phyloP scores from a whole-genome alignment of 1,284 basidiomycete species.

The Microbotryum intermedium region DNA sequence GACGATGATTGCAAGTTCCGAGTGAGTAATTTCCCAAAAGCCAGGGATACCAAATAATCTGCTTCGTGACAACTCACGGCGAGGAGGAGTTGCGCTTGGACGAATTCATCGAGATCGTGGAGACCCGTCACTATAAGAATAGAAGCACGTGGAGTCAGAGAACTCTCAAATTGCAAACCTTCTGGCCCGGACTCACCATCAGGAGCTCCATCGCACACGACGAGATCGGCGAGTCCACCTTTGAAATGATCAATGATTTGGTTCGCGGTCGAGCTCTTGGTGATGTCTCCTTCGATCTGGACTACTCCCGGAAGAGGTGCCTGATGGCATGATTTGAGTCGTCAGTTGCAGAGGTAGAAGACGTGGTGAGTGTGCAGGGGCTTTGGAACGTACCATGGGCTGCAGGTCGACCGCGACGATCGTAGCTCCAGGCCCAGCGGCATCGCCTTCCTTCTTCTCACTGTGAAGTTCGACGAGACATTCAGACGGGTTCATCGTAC shows the following conservation, averaged over 20 bases:
- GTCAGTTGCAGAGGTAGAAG: not conserved
- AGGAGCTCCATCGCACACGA: constrained; percentile 53
- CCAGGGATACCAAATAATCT: not conserved
- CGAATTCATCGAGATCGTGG: constrained; percentile 51
- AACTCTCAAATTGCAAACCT: not conserved
- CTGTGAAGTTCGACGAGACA: not conserved
- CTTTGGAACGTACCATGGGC: constrained; percentile 43
- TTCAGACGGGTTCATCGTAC: not conserved
- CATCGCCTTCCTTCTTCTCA: constrained; percentile 10
- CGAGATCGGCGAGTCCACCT: constrained; percentile 46
- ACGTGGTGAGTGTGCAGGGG: not conserved
- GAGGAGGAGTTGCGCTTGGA: constrained; percentile 50
- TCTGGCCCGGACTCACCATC: constrained; percentile 40
- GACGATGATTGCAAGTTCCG: too few relatives aligned
- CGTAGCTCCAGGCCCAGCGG: constrained; percentile 27
- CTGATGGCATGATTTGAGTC: constrained; percentile 24
- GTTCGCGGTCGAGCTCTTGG: constrained; percentile 45
- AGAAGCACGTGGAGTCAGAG: not conserved
- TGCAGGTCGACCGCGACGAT: constrained; percentile 52
- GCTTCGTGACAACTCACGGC: constrained; percentile 38
- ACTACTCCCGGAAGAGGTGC: constrained; percentile 48
- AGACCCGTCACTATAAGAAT: constrained; percentile 46
- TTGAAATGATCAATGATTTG: constrained; percentile 46
- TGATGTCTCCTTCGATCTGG: constrained; percentile 51
- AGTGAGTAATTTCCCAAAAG: not conserved